A percentile compares a stretch with the other conserved stretches of the same genome.
These are phyloP conservation scores for Mycena vitilis DNA, from an alignment of 768 basidiomycete species.

Conservation along the genomic window DNA sequence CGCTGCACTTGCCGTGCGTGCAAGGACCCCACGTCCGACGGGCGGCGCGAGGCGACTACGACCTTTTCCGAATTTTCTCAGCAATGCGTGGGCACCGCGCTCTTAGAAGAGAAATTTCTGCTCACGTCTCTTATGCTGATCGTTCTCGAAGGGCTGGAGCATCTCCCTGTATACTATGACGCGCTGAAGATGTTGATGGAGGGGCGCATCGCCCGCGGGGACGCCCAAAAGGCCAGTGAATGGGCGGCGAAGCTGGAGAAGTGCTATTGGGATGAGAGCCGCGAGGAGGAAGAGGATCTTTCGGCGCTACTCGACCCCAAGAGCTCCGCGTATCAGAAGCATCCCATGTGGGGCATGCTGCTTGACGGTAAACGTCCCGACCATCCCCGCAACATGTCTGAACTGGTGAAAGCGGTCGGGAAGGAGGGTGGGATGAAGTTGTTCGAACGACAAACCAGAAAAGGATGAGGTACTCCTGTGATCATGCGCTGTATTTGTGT, in stretches of 20 bases:
- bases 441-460: no score
- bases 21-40: constrained; percentile 33
- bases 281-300: not conserved
- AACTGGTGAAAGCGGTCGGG: not conserved
- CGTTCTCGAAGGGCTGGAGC: constrained; percentile 26
- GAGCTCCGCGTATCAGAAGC: constrained; percentile 20
- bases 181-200: constrained; percentile 8
- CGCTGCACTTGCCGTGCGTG: constrained; percentile 49
- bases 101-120: no score
- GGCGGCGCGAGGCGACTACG: constrained; percentile 12
- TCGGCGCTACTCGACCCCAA: constrained; percentile 22
- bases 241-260: constrained; percentile 27
- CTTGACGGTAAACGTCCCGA: not conserved
- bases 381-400: not conserved
- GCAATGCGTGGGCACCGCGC: constrained; percentile 2
- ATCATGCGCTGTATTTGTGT: no score
- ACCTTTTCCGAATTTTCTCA: not conserved
- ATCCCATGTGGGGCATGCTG: constrained; percentile 24
- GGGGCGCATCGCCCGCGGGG: constrained; percentile 22
- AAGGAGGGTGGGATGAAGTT: no score
- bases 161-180: constrained; percentile 6
- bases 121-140: constrained; percentile 4
- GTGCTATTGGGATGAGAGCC: constrained; percentile 20
- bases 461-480: no score
- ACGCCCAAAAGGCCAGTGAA: constrained; percentile 17